Base-by-base conservation (phyloP, 2,329 filamentous ascomycete species). In the Hypoxylon sp. region DNA sequence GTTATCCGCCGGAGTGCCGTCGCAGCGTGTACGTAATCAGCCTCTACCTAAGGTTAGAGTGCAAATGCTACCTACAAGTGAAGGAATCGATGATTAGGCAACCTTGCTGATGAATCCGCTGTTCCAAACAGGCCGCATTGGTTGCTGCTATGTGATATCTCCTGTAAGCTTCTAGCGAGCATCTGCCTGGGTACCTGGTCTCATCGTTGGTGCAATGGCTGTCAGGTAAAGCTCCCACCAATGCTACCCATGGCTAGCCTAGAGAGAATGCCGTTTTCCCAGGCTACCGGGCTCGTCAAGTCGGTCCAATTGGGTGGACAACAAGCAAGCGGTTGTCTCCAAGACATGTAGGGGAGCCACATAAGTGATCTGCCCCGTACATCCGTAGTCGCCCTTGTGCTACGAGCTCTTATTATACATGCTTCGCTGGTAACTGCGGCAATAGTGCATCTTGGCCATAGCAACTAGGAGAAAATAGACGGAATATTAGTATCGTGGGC, bases 281-380 rank as follows among this genome's bases (percentile, higher is more conserved):
- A 67, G 54, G 63, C 57, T 65, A 15, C 31, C 64, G 69, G 69
- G 69, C 67, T 67, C 66, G 35, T 58, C 60, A 51, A 57, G 44
- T 52, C 32, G 47, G 67, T 58, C 67, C 67, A 71, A 71, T 71
- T 71, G 67, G 69, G 51, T 37, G 58, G 47, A 54, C 58, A 67
- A 65, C 63, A 62, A 67, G 67, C 55, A 65, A 66, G 51, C 59
- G 61, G 58, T 60, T 62, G 67, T 63, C 68, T 68, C 68, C 54
- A 71, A 76, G 73, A 76, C 72, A 74, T 72, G 62, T 62, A 72
- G 70, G 63, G 71, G 75, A 69, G 75, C 74, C 72, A 75, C 71
- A 73, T 74, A 71, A 74, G 67, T 75, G 75, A 78, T 77, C 72
- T 75, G 68, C 74, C 68, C 71, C 70, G 72, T 75, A 70, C 70